Base-by-base conservation (phyloP, 2,329 filamentous ascomycete genomes). In the Trichoderma citrinoviride region DNA sequence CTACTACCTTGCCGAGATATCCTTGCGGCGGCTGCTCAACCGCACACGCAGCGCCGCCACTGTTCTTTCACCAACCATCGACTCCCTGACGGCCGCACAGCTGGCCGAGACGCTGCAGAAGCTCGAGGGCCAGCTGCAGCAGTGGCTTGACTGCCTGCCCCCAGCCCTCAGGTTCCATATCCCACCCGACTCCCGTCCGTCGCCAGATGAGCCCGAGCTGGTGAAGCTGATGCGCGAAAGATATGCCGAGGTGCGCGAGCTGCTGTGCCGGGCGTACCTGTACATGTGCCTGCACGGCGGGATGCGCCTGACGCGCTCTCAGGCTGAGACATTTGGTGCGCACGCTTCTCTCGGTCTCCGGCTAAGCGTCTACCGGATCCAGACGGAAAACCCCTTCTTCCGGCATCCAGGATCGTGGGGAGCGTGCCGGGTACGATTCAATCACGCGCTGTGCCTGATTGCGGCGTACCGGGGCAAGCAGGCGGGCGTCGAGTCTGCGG, bases 271-370 rank as follows among this genome's bases (percentile, higher is more conserved):
- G 12, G 55, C 55, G 6, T 58, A 58, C 43, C 17, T 58, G 55
- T 58, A 58, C 27, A 58, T 58, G 55, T 58, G 55, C 14, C 55
- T 58, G 6, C 55, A 58, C 19, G 55, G 55, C 27, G 55, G 55
- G n/a, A 58, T 58, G 55, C 55, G 55, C 3, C 19, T 58, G 1
- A 58, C 55, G 1, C 55, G 55, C 29, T 58, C 55, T 1, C 55
- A 58, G 43, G 55, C 43, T 14, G 55, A 58, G 25, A 58, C 43
- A 1, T 58, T 58, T 2, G 55, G 55, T 1, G 55, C 55, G n/a
- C 55, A 58, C 27, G 55, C 55, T 4, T 58, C 55, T 3, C 19
- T 58, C 1, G 55, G 55, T 1, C 0, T 58, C 0, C 46, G 27
- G 14, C 43, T 58, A 6, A 58, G 55, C 44, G 23, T 58, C 15